Conservation (phyloP, 148 eudicot species). For the Fagopyrum tataricum region DNA sequence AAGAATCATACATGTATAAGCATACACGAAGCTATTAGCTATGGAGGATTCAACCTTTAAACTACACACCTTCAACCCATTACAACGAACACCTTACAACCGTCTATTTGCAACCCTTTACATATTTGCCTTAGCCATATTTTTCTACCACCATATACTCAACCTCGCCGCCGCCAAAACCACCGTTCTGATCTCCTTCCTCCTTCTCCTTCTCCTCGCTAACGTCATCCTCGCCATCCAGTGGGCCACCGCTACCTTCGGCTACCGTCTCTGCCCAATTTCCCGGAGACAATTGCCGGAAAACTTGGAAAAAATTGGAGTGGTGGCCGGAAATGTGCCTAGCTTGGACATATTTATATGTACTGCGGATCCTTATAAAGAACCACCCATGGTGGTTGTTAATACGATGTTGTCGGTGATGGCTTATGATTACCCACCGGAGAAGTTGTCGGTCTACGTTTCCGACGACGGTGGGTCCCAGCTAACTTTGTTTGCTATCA, state of each 20-base stretch:
- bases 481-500: slow-evolving; percentile 58
- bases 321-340: slow-evolving; percentile 5
- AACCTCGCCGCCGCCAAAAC: slow-evolving; percentile 24
- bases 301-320: slow-evolving; percentile 22
- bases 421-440: slow-evolving; percentile 72
- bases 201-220: slow-evolving; percentile 36
- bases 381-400: slow-evolving; percentile 67
- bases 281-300: slow-evolving; percentile 35
- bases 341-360: slow-evolving; percentile 73
- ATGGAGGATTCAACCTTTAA: background rate
- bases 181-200: slow-evolving; percentile 13
- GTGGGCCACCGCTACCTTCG: slow-evolving; percentile 42
- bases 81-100: slow-evolving; percentile 34
- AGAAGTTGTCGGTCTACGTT: slow-evolving; percentile 71
- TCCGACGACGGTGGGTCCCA: slow-evolving; percentile 88
- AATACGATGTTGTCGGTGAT: slow-evolving; percentile 78
- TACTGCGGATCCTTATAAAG: slow-evolving; percentile 80
- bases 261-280: slow-evolving; percentile 49
- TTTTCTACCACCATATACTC: slow-evolving; percentile 38
- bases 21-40: background rate
- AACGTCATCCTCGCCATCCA: slow-evolving; percentile 47
- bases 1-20: too few relatives aligned
- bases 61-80: slow-evolving; percentile 21
- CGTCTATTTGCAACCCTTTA: slow-evolving; percentile 50
- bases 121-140: slow-evolving; percentile 33